Conservation (phyloP, 176 grass and related monocot genomes). For the Phyllostachys edulis region DNA sequence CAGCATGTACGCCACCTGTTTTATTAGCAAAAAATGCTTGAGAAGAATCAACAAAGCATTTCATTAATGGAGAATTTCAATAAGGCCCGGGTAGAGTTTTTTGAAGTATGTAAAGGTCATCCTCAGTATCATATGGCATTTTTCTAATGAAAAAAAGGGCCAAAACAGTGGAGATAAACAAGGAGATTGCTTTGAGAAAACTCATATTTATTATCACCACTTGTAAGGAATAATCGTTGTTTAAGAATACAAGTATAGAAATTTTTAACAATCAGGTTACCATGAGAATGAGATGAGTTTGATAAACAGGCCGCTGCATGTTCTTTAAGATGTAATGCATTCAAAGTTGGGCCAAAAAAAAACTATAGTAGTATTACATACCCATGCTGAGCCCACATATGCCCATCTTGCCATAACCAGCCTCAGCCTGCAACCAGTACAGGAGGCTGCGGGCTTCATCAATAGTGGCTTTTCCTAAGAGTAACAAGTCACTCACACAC, state of each 20-base stretch:
- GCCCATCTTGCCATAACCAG: slow-evolving; percentile 85
- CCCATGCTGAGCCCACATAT: slow-evolving; percentile 99
- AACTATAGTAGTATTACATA: slow-evolving; percentile 28
- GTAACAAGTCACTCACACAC: slow-evolving; percentile 88
- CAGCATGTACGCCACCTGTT: slow-evolving; percentile 89
- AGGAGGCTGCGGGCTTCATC: slow-evolving; percentile 91
- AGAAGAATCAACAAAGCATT: slow-evolving; percentile 15
- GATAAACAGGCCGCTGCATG: neutral
- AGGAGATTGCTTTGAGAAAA: neutral
- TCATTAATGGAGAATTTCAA: neutral
- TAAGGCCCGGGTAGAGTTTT: neutral
- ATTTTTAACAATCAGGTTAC: neutral
- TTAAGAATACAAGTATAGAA: neutral
- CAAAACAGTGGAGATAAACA: slow-evolving; percentile 17
- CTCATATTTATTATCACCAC: neutral
- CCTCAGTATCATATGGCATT: neutral
- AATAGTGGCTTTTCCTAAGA: slow-evolving; percentile 93
- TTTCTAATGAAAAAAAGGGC: neutral
- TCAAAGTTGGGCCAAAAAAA: neutral
- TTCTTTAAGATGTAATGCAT: neutral
- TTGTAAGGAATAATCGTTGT: neutral
- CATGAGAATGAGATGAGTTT: neutral
- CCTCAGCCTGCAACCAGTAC: slow-evolving; percentile 85
- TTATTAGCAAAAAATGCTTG: slow-evolving; percentile 18
- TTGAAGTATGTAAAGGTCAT: neutral